These are phyloP conservation scores for Brettanomyces nanus DNA, from an alignment of 805 yeast genomes.

Conservation along the genomic window DNA sequence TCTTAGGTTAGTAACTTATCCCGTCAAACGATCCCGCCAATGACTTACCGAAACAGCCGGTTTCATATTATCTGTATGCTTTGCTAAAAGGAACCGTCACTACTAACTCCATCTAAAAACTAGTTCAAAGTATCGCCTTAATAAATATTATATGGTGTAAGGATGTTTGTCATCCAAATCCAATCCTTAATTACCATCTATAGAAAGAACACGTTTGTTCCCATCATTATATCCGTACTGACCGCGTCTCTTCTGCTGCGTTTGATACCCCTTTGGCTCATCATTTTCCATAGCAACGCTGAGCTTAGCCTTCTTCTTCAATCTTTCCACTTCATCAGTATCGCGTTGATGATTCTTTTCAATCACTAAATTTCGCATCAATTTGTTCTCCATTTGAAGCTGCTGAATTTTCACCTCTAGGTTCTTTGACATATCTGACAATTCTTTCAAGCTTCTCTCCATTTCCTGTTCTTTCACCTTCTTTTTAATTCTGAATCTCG, in stretches of 20 bases:
- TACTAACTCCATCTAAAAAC: too few relatives aligned
- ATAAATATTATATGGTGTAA: too few relatives aligned
- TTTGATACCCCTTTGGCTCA: too few relatives aligned
- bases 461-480: constrained; percentile 87
- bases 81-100: background rate
- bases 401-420: constrained; percentile 73
- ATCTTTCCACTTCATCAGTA: constrained; percentile 42
- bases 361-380: constrained; percentile 74
- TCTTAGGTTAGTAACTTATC: background rate
- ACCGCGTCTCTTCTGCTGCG: too few relatives aligned
- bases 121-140: too few relatives aligned
- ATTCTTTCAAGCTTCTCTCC: constrained; percentile 67
- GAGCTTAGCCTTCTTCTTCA: constrained; percentile 39
- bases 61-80: constrained; percentile 23
- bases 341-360: constrained; percentile 62
- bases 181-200: too few relatives aligned
- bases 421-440: constrained; percentile 55
- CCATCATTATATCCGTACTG: too few relatives aligned
- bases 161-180: too few relatives aligned
- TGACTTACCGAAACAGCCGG: constrained; percentile 26
- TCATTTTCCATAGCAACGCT: constrained; percentile 12
- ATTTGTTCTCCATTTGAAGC: constrained; percentile 86
- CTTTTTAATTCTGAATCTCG: constrained; percentile 87
- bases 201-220: too few relatives aligned
- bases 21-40: background rate